Percentiles rank a stretch among this genome's conserved stretches.
These are phyloP conservation scores for Echium plantagineum DNA, from an alignment of 257 asterid species.

Conservation along the genomic window DNA sequence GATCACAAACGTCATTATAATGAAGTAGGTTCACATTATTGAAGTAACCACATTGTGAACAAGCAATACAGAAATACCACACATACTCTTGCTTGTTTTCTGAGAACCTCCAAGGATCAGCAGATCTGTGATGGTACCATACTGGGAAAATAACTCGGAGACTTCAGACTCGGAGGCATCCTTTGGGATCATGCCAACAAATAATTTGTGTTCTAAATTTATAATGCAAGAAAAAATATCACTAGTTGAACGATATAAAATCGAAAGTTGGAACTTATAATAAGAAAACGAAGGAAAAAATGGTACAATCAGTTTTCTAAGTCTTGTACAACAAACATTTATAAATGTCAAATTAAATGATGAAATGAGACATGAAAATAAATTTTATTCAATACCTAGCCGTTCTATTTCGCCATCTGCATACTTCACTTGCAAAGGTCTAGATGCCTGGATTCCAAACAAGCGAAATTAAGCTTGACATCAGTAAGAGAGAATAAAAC, in stretches of 20 bases:
- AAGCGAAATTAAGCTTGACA: conserved; percentile 22
- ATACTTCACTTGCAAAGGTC: conserved; percentile 94
- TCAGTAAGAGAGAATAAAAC: conserved; percentile 14
- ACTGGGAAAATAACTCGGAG: conserved; percentile 65
- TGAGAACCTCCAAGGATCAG: conserved; percentile 84
- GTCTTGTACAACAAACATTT: conserved; percentile 3
- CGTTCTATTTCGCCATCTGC: conserved; percentile 99
- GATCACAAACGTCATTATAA: conserved; percentile 7
- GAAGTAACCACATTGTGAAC: not conserved
- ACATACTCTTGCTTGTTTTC: conserved; percentile 85
- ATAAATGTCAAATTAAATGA: conserved; percentile 4
- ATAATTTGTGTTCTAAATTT: conserved; percentile 78
- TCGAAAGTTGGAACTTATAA: conserved; percentile 2
- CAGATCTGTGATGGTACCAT: conserved; percentile 73
- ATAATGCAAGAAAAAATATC: conserved; percentile 7
- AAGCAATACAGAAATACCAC: not conserved
- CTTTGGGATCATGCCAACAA: conserved; percentile 96
- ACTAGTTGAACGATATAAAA: not conserved
- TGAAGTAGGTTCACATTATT: not conserved
- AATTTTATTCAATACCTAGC: conserved; percentile 51
- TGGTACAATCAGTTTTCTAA: too few relatives aligned
- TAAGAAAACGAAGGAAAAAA: conserved; percentile 4
- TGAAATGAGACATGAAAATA: conserved; percentile 7
- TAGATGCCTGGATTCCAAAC: conserved; percentile 69
- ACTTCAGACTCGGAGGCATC: conserved; percentile 74